A percentile compares a stretch with the other conserved stretches of the same genome.
Conservation (phyloP, 2,329 filamentous ascomycete species). For the Penicillium sp. region DNA sequence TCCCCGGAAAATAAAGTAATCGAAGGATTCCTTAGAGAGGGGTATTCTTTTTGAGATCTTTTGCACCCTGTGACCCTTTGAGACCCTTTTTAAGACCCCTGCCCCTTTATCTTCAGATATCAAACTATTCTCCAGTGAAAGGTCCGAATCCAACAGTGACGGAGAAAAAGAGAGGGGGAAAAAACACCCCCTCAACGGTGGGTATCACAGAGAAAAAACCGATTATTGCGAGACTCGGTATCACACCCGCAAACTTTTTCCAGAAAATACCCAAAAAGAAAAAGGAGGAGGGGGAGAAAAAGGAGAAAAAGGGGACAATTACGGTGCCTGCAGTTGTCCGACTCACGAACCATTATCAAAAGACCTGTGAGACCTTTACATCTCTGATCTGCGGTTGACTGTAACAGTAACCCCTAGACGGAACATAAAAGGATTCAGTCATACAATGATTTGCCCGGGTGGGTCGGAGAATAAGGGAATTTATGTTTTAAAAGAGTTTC, state of each 20-base stretch:
- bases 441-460: constrained; percentile 7
- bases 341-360: constrained; percentile 3
- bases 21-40: constrained; percentile 9
- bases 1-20: constrained; percentile 23
- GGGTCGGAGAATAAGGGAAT: constrained; percentile 24
- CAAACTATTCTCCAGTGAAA: background rate
- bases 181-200: background rate
- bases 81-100: background rate
- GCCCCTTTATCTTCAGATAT: background rate
- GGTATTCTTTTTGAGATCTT: background rate
- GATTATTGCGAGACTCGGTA: background rate
- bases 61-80: background rate
- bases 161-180: background rate
- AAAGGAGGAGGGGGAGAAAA: background rate
- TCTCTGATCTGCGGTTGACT: constrained; percentile 16
- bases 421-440: constrained; percentile 24
- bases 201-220: constrained; percentile 9
- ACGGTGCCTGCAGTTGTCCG: constrained; percentile 20
- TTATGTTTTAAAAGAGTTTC: background rate
- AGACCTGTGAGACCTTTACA: constrained; percentile 17
- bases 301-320: background rate
- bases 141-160: background rate
- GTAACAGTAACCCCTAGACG: constrained; percentile 28
- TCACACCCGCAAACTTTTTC: constrained; percentile 4
- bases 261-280: background rate